Base-by-base conservation (phyloP, 805 yeast species). In the Yamadazyma kitorensis region DNA sequence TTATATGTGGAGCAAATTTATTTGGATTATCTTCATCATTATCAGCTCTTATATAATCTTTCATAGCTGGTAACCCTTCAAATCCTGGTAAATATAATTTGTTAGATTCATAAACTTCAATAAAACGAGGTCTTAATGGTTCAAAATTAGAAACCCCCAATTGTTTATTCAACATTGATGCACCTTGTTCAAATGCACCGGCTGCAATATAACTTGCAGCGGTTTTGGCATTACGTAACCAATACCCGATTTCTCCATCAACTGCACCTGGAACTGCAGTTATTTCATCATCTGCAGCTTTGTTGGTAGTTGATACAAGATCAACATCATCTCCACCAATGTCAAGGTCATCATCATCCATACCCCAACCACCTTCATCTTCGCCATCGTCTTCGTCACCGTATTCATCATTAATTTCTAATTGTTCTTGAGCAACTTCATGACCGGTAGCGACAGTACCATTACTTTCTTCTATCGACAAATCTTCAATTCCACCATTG, bases 121-220 rank as follows among this genome's bases (percentile, higher is more conserved):
- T 48, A 68, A 93, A 93, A 41, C 96, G 74, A 18, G 70, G 55
- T 63, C 91, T 80, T 49, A 93, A 73, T 10, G 98, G 98, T 52
- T 81, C 95, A 56, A 94, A 91, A 48, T 86, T 72, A 17, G 77
- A 81, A 33, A 86, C 76, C 49, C 97, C 98, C 28, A 82, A 70
- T 61, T 94, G 98, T 52, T 91, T 83, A 67, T 82, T 80, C 51
- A 93, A 74, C 54, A 94, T 76, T 51, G 88, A 94, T 24, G 96
- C 93, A 24, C 98, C 99, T 34, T 91, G 84, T 47, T 88, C 97
- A 56, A 91, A 91, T 4, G 94, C 85, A 49, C 99, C 99, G 2
- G 96, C 88, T 2, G 98, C 97, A 51, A 83, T 88, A 49, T 87
- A 86, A 17, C 86, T 87, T 19, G 96, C 97, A 4, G 97, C 87